Conservation (phyloP, 768 basidiomycete species). For the Pholiota microspora region DNA sequence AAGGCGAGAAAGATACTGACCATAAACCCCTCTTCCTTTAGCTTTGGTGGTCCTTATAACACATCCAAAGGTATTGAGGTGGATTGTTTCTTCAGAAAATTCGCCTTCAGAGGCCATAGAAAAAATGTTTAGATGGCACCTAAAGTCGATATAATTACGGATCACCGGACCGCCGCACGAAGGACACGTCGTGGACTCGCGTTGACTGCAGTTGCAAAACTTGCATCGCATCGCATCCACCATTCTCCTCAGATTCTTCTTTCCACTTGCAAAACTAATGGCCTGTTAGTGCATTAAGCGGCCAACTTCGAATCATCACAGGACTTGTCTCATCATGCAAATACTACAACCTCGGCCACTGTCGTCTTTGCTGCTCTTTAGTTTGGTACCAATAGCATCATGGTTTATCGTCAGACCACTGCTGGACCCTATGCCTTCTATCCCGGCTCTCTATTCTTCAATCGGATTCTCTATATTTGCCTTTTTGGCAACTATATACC, state of each 20-base stretch:
- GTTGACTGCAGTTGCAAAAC: background rate
- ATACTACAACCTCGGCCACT: slow-evolving; percentile 47
- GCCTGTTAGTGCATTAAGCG: background rate
- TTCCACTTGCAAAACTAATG: background rate
- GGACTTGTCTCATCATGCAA: slow-evolving; percentile 16
- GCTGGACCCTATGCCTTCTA: slow-evolving; percentile 62
- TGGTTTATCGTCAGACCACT: slow-evolving; percentile 78
- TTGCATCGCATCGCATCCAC: background rate
- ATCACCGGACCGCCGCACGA: slow-evolving; percentile 12
- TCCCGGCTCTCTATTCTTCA: slow-evolving; percentile 75
- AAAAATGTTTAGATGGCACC: background rate
- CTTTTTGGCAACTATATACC: slow-evolving; percentile 69
- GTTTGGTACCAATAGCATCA: slow-evolving; percentile 62
- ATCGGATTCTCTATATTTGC: slow-evolving; percentile 85
- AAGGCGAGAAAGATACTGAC: slow-evolving; percentile 30
- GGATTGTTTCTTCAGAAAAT: slow-evolving; percentile 19
- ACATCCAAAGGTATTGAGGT: slow-evolving; percentile 49
- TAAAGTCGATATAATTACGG: background rate
- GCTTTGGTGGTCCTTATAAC: slow-evolving; percentile 39
- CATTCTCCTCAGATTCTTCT: background rate
- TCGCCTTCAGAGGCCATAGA: background rate
- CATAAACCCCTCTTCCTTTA: slow-evolving; percentile 67
- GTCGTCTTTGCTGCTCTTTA: slow-evolving; percentile 48
- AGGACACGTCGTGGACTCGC: background rate
- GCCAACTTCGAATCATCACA: background rate